A percentile compares a stretch with the other conserved stretches of the same genome.
Evolutionary conservation across 2,329 filamentous ascomycete species (phyloP).

Genomic region (Daldinia sp.): DNA sequence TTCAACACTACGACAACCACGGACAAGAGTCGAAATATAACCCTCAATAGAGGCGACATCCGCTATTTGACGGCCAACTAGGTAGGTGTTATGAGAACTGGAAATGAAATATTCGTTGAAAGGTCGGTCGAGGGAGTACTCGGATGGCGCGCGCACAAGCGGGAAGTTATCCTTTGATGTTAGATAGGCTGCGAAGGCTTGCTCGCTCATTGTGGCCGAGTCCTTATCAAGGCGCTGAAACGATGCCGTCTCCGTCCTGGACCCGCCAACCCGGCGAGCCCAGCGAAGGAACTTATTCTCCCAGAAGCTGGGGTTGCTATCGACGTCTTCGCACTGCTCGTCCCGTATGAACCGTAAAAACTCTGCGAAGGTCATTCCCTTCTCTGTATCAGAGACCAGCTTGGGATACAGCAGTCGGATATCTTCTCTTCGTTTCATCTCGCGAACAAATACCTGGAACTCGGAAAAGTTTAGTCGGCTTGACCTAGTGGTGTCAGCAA

Average conservation of each 20-base stretch:
- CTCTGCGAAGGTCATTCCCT: constrained; percentile 73
- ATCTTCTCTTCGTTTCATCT: constrained; percentile 85
- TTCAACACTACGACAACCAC: constrained; percentile 93
- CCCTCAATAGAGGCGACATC: constrained; percentile 93
- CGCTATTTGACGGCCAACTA: constrained; percentile 87
- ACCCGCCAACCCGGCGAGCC: constrained; percentile 66
- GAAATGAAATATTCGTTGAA: constrained; percentile 98
- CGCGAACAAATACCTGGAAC: constrained; percentile 83
- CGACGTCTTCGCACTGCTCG: constrained; percentile 79
- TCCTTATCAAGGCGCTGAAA: constrained; percentile 55
- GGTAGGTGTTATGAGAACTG: constrained; percentile 98
- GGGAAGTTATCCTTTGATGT: constrained; percentile 77
- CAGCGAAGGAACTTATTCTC: constrained; percentile 75
- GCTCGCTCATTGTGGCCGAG: constrained; percentile 73
- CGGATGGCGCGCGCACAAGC: constrained; percentile 66
- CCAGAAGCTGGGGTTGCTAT: constrained; percentile 72
- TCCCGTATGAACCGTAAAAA: constrained; percentile 80
- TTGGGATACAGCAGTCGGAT: constrained; percentile 76
- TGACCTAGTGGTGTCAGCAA: constrained; percentile 70
- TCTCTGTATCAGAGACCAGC: constrained; percentile 64
- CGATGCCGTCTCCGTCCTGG: constrained; percentile 52
- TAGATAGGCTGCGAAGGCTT: constrained; percentile 80
- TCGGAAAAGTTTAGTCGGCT: constrained; percentile 78
- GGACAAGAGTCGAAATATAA: constrained; percentile 87
- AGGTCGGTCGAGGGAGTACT: constrained; percentile 77